Evolutionary conservation across 2,329 filamentous ascomycete genomes (phyloP).

Genomic region (Colletotrichum zoysiae): DNA sequence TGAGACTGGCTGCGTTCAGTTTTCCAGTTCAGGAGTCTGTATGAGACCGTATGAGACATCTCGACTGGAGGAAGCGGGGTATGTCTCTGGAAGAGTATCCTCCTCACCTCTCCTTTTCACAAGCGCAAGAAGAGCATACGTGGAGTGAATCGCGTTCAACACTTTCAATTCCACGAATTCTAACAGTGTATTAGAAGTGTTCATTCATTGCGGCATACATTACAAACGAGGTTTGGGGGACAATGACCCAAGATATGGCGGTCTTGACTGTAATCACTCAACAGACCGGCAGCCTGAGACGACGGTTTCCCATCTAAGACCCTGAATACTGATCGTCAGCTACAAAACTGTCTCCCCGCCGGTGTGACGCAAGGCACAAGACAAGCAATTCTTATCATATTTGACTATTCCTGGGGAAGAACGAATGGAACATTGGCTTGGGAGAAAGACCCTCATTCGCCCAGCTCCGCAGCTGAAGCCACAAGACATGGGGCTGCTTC

Average conservation of each 20-base stretch:
- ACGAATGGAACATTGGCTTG: background rate
- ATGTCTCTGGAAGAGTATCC: background rate
- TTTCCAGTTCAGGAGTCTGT: background rate
- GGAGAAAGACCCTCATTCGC: background rate
- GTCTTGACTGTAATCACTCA: background rate
- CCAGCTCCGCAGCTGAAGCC: background rate
- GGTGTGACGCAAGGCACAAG: background rate
- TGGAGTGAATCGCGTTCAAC: background rate
- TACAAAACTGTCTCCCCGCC: background rate
- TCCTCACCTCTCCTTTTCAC: background rate
- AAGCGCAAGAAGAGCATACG: background rate
- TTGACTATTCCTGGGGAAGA: background rate
- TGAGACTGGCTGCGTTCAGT: conserved; percentile 11
- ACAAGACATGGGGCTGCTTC: background rate
- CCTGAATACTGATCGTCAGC: background rate
- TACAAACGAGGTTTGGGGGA: background rate
- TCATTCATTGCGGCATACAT: background rate
- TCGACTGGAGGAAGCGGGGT: background rate
- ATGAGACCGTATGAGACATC: conserved; percentile 1
- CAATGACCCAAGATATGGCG: no score
- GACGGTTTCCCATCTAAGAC: no score
- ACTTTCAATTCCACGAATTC: background rate
- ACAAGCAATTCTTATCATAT: background rate
- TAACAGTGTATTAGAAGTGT: background rate
- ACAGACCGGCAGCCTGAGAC: background rate